These are phyloP conservation scores for Russula compacta DNA, from an alignment of 768 basidiomycete genomes.

Conservation along the genomic window DNA sequence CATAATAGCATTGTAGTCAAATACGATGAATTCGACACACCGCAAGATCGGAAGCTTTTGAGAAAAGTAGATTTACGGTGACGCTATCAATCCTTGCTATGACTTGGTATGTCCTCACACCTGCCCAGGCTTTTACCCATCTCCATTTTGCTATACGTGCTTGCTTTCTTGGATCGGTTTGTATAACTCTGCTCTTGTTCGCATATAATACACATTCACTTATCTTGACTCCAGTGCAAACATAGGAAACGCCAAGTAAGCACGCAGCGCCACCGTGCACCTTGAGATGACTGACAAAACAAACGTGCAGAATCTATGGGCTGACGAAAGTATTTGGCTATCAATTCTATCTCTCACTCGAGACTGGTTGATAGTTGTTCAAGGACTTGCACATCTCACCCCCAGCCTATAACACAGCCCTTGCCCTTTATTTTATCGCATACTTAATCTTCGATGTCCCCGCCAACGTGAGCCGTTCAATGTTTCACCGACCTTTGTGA, in stretches of 20 bases:
- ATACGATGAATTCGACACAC: background rate
- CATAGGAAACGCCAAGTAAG: conserved; percentile 34
- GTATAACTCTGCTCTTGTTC: background rate
- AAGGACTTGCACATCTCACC: conserved; percentile 45
- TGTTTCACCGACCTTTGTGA: background rate
- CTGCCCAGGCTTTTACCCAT: no score
- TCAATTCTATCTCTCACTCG: background rate
- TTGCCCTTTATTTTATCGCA: conserved; percentile 52
- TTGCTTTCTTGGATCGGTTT: no score
- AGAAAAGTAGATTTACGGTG: conserved; percentile 17
- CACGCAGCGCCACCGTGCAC: background rate
- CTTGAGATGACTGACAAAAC: background rate
- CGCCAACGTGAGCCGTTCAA: conserved; percentile 36
- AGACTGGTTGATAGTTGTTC: background rate
- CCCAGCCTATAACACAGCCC: conserved; percentile 46
- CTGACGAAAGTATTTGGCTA: conserved; percentile 24
- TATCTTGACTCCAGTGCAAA: conserved; percentile 22
- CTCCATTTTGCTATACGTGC: no score
- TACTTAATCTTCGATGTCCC: conserved; percentile 56
- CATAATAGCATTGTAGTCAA: background rate
- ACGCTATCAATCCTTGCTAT: no score
- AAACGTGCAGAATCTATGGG: conserved; percentile 39
- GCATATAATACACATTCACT: background rate
- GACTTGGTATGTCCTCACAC: no score
- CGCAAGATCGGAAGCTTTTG: conserved; percentile 7